A percentile compares a stretch with the other conserved stretches of the same genome.
phyloP scores from a whole-genome alignment of 108 stramenopile genomes.

The Conticribra weissflogii region DNA sequence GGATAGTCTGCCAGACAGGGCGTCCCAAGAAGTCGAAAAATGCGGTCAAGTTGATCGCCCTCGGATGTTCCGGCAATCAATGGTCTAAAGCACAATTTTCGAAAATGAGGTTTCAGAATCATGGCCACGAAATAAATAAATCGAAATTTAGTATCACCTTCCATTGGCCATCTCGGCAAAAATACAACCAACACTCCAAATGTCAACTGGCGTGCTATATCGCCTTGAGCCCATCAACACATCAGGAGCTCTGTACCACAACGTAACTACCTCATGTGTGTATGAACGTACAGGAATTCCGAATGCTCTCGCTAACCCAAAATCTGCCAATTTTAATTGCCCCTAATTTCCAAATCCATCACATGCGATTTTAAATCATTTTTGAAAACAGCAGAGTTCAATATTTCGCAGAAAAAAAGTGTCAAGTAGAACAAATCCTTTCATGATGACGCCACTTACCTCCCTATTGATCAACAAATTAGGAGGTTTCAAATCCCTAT shows the following conservation, averaged over 20 bases:
- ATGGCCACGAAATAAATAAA: too few species aligned
- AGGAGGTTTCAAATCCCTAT: slow-evolving; percentile 96
- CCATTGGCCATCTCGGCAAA: slow-evolving; percentile 99
- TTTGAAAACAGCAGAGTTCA: too few species aligned
- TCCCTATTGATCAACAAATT: slow-evolving; percentile 98
- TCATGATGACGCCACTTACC: too few species aligned
- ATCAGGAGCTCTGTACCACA: slow-evolving; percentile 99
- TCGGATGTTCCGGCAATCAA: slow-evolving; percentile 91
- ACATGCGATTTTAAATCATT: background rate
- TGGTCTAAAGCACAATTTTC: slow-evolving; percentile 40
- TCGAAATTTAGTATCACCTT: slow-evolving; percentile 24
- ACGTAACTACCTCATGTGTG: slow-evolving; percentile 96
- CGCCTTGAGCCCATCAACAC: slow-evolving; percentile 96
- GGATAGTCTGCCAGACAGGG: slow-evolving; percentile 84
- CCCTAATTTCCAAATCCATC: slow-evolving; percentile 31
- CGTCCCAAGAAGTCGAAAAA: slow-evolving; percentile 91
- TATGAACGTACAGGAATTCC: slow-evolving; percentile 96
- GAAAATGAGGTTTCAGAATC: too few species aligned
- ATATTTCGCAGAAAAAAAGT: too few species aligned
- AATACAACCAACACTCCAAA: slow-evolving; percentile 98
- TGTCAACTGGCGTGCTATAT: slow-evolving; percentile 98
- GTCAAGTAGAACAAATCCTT: too few species aligned
- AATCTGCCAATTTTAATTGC: slow-evolving; percentile 98
- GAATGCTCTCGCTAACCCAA: slow-evolving; percentile 98
- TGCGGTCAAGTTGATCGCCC: slow-evolving; percentile 90